Conservation (phyloP, 345 rosid genomes). For the Garcia nutans region DNA sequence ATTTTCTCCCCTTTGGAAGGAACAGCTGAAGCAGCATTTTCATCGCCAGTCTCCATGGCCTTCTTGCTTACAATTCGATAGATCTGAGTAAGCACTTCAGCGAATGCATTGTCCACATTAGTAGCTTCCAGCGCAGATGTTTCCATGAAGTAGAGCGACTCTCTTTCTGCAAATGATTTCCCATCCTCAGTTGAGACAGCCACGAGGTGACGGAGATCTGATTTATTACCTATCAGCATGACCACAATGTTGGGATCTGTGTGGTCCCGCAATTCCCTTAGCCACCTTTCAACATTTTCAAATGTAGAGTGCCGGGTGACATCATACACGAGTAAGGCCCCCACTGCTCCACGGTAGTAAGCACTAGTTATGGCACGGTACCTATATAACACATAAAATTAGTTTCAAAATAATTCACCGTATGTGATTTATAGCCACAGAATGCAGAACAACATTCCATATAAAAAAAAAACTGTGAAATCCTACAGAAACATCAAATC, state of each 20-base stretch:
- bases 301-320: conserved; percentile 88
- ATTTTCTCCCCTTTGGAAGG: conserved; percentile 88
- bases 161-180: conserved; percentile 74
- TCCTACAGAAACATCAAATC: neutral
- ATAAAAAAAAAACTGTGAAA: neutral
- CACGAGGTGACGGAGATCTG: conserved; percentile 90
- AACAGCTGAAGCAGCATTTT: conserved; percentile 45
- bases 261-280: conserved; percentile 87
- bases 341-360: conserved; percentile 90
- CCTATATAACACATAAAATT: conserved; percentile 33
- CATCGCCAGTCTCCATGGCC: conserved; percentile 72
- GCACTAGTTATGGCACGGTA: conserved; percentile 97
- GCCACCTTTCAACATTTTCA: conserved; percentile 90
- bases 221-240: conserved; percentile 87
- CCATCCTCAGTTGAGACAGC: conserved; percentile 86
- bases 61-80: conserved; percentile 81
- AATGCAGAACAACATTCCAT: neutral
- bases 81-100: conserved; percentile 88
- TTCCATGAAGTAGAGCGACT: conserved; percentile 89
- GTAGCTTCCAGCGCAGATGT: conserved; percentile 89
- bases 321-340: conserved; percentile 84
- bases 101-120: conserved; percentile 81
- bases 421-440: neutral
- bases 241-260: conserved; percentile 92
- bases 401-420: neutral